Evolutionary conservation across 768 basidiomycete genomes (phyloP), one percentile per base, ranked within the genome.

Genomic region (Vararia minispora): DNA sequence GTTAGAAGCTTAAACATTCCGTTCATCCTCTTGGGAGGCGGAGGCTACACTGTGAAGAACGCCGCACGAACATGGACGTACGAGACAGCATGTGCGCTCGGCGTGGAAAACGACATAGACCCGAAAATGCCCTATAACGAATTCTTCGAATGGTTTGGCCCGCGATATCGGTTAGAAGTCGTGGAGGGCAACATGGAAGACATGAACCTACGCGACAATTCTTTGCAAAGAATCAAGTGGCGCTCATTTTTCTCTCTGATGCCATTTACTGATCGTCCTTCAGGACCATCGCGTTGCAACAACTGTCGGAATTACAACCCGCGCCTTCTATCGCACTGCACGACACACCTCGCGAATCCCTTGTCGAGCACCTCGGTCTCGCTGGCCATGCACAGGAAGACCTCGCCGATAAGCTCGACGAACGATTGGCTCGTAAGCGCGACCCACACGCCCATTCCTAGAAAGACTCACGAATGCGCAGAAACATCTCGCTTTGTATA

Each of bases 101-200:
- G 88, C 2, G 71, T 84, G 31, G 82, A 91, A 52, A 64, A 85
- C 28, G 71, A 71, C 10, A 79, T 86, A 38, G 79, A 88, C 53
- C 69, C 71, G 14, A 81, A 85, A 48, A 59, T 90, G 41, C 86
- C 85, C 2, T 89, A 78, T 76, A 86, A 80, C 58, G 74, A 79
- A 48, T 94, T 90, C 57, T 87, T 97, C 54, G 94, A 98, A 58
- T 99, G 91, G 80, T 98, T 92, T 56, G 95, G 92, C 0, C 94
- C 94, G 12, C 66, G 91, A 44, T 99, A 92, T 59, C 70, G 91
- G 44, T 66, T 99, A 26, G 92, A 97, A 52, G 92, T 99, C 2
- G 70, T 77, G 18, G 70, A 74, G 45, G 97, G 84, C 52, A 98
- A 98, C 53, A 88, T 94, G 84, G 91, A 95, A 44, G 89, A 98